A percentile compares a stretch with the other conserved stretches of the same genome.
Conservation (phyloP, 2,329 filamentous ascomycete species). For the Aspergillus sp. region DNA sequence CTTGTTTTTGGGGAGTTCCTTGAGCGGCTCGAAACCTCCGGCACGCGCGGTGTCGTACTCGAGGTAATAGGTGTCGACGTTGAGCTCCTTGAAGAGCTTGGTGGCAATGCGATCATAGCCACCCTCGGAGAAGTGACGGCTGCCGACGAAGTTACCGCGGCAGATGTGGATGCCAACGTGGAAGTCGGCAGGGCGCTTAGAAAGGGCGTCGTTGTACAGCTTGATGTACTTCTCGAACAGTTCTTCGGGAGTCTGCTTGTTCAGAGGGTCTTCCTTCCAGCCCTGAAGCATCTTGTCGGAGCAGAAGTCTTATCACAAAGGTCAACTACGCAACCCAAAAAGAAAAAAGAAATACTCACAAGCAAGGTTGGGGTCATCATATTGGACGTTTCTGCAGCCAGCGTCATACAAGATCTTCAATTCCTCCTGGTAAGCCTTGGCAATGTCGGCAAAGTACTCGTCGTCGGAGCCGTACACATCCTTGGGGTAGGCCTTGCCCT, state of each 20-base stretch:
- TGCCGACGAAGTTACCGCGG: slow-evolving; percentile 57
- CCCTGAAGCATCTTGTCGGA: slow-evolving; percentile 62
- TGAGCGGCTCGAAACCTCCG: slow-evolving; percentile 59
- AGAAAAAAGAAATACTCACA: slow-evolving; percentile 40
- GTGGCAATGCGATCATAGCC: slow-evolving; percentile 60
- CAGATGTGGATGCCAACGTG: slow-evolving; percentile 72
- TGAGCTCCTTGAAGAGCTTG: slow-evolving; percentile 56
- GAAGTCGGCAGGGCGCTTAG: slow-evolving; percentile 57
- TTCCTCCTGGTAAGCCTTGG: slow-evolving; percentile 58
- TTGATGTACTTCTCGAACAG: slow-evolving; percentile 68
- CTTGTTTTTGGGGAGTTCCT: slow-evolving; percentile 52
- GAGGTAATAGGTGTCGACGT: slow-evolving; percentile 60
- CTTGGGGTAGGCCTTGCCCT: slow-evolving; percentile 49
- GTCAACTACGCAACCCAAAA: neutral
- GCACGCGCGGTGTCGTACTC: slow-evolving; percentile 60
- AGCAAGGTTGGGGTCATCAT: slow-evolving; percentile 59
- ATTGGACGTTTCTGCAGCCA: slow-evolving; percentile 58
- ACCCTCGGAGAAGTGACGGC: slow-evolving; percentile 58
- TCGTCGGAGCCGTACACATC: slow-evolving; percentile 50
- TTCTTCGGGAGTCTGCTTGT: slow-evolving; percentile 59
- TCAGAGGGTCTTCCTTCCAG: slow-evolving; percentile 59
- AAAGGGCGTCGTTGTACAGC: slow-evolving; percentile 65
- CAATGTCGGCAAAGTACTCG: slow-evolving; percentile 58
- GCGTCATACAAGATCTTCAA: slow-evolving; percentile 54
- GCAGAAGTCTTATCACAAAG: slow-evolving; percentile 55